These are phyloP conservation scores for Verticillium klebahnii DNA, from an alignment of 2,329 filamentous ascomycete species.

Conservation along the genomic window DNA sequence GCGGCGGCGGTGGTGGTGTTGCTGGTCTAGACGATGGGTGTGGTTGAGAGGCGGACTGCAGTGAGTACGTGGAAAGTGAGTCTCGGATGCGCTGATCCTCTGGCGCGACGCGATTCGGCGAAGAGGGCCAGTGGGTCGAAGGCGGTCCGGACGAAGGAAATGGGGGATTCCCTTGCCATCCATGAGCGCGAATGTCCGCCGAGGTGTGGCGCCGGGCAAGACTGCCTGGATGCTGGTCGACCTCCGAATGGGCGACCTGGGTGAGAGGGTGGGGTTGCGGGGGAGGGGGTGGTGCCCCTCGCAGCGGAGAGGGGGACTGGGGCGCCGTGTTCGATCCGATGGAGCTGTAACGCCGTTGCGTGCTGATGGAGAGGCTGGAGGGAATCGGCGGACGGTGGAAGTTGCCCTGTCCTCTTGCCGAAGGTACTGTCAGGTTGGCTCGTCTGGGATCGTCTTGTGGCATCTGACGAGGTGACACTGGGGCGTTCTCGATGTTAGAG, in stretches of 20 bases:
- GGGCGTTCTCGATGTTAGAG: constrained; percentile 64
- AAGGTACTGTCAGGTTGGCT: constrained; percentile 59
- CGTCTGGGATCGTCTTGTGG: constrained; percentile 80
- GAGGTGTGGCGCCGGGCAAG: constrained; percentile 85
- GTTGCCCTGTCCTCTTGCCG: constrained; percentile 49
- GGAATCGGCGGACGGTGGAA: constrained; percentile 75
- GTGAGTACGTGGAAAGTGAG: constrained; percentile 51
- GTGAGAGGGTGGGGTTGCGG: constrained; percentile 64
- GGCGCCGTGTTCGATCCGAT: constrained; percentile 65
- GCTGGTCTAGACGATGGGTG: constrained; percentile 45
- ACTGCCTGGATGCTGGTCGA: constrained; percentile 61
- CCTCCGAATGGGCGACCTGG: constrained; percentile 24
- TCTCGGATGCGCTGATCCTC: constrained; percentile 54
- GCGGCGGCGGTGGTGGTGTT: constrained; percentile 48
- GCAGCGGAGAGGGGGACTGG: constrained; percentile 70
- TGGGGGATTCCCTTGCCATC: constrained; percentile 56
- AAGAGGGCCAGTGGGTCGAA: constrained; percentile 49
- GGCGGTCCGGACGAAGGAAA: constrained; percentile 54
- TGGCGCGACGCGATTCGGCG: constrained; percentile 42
- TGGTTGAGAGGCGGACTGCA: constrained; percentile 36
- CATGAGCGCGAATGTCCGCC: constrained; percentile 88
- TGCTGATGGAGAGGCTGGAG: constrained; percentile 76
- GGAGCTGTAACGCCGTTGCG: constrained; percentile 78
- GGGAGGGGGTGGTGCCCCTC: constrained; percentile 61
- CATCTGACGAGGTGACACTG: constrained; percentile 82